These are phyloP conservation scores for Blakeslea trispora DNA, from an alignment of 371 early-diverging fungal species.

Conservation along the genomic window DNA sequence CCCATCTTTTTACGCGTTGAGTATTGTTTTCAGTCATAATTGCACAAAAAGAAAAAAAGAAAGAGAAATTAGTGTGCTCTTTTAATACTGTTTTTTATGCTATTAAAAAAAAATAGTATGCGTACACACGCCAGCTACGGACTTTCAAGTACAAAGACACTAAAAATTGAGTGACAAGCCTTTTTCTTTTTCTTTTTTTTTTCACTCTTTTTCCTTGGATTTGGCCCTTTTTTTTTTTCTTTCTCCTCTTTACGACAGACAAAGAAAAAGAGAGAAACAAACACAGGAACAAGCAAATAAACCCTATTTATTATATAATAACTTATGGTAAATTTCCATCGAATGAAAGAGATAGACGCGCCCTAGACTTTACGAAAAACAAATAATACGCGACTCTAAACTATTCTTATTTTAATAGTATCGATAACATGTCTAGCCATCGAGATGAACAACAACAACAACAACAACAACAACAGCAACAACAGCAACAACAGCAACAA, in stretches of 20 bases:
- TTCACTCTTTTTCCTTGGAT: too few relatives aligned
- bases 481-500: constrained; percentile 9
- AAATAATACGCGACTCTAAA: background rate
- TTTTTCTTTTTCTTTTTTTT: too few relatives aligned
- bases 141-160: too few relatives aligned
- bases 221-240: too few relatives aligned
- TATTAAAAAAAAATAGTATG: too few relatives aligned
- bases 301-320: background rate
- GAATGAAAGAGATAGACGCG: too few relatives aligned
- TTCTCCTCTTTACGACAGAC: too few relatives aligned
- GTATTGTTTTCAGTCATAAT: background rate
- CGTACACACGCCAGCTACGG: too few relatives aligned
- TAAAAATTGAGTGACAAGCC: too few relatives aligned
- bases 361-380: too few relatives aligned
- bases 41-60: background rate
- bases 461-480: constrained; percentile 12
- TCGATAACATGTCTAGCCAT: constrained; percentile 10
- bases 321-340: too few relatives aligned
- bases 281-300: background rate
- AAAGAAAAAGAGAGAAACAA: background rate
- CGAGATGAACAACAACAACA: constrained; percentile 13
- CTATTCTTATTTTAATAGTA: background rate
- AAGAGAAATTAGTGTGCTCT: background rate
- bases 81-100: too few relatives aligned
- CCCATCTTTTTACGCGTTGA: constrained; percentile 50